Conservation (phyloP, 768 basidiomycete genomes). For the Leccinum ochraceum region DNA sequence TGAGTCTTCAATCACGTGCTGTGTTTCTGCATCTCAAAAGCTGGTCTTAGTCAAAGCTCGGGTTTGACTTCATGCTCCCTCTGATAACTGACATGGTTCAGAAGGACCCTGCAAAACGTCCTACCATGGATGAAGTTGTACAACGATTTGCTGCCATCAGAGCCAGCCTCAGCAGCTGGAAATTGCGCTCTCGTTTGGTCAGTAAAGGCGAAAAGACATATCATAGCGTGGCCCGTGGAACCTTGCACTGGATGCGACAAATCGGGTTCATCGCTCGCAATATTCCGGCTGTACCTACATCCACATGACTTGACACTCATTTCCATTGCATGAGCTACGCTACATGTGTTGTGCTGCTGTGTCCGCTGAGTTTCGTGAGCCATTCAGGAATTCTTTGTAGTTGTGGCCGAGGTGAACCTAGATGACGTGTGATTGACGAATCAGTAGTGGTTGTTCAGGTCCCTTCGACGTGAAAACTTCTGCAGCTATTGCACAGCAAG, state of each 20-base stretch:
- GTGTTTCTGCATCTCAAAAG: background rate
- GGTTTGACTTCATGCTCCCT: slow-evolving; percentile 35
- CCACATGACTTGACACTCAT: background rate
- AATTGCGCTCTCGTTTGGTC: slow-evolving; percentile 31
- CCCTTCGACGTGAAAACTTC: background rate
- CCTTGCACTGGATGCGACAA: slow-evolving; percentile 28
- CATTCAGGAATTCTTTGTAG: background rate
- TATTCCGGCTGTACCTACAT: slow-evolving; percentile 22
- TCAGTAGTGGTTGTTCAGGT: no score
- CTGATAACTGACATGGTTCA: slow-evolving; percentile 41
- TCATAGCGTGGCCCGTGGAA: slow-evolving; percentile 3
- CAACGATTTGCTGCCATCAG: background rate
- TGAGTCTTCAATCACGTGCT: accelerated
- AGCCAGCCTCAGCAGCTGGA: slow-evolving; percentile 20
- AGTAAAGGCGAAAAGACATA: slow-evolving; percentile 2
- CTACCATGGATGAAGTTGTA: slow-evolving; percentile 37
- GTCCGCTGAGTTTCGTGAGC: background rate
- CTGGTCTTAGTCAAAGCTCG: background rate
- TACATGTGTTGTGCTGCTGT: background rate
- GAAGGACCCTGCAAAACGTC: slow-evolving; percentile 37
- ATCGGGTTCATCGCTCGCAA: slow-evolving; percentile 18
- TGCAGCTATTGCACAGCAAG: background rate
- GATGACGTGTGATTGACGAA: background rate
- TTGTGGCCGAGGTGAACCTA: background rate
- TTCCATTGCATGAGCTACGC: background rate